Base-by-base conservation (phyloP, 768 basidiomycete genomes). In the Lanmaoa pseudosensibilis region DNA sequence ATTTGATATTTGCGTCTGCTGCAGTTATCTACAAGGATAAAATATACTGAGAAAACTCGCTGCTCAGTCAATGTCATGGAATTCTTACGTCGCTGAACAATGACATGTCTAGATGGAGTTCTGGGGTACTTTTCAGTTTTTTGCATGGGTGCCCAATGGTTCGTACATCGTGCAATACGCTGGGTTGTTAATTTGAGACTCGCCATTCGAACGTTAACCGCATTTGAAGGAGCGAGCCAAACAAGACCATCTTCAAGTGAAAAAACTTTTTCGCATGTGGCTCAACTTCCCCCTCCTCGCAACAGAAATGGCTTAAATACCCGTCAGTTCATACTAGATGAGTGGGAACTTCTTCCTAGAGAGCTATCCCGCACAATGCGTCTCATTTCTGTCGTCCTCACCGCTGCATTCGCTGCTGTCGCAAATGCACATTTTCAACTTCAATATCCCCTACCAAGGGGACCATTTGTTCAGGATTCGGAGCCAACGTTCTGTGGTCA, bases 361-460 rank as follows among this genome's bases (percentile, higher is more conserved):
- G 36, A 33, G 5, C n/a, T 21, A 25, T 54, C 45, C 18, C 30
- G 11, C 32, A 52, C 18, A 18, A 80, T 80, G 78, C 69, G 56
- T 56, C 59, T 75, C 62, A 23, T 73, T 30, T 56, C 72, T 55
- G 46, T 77, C 45, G 39, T 73, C 54, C 34, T 81, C 54, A 54
- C 83, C 27, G 65, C 72, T 37, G 63, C 69, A 36, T 68, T 81
- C 23, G 71, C 75, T 15, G 65, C 78, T 34, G 68, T 74, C 40
- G 84, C 76, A 32, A 75, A 74, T 46, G 91, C 90, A 9, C 92
- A 95, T 71, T 94, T 94, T 74, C 86, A 88, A 61, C 77, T 94
- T 41, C 81, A 86, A 64, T 93, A 83, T 69, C 93, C 92, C 18
- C 61, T 76, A 1, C 85, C 90, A 12, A 79, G 92, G 46, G 93